Conservation (phyloP, 2,329 filamentous ascomycete species). For the Trichophyton simii region DNA sequence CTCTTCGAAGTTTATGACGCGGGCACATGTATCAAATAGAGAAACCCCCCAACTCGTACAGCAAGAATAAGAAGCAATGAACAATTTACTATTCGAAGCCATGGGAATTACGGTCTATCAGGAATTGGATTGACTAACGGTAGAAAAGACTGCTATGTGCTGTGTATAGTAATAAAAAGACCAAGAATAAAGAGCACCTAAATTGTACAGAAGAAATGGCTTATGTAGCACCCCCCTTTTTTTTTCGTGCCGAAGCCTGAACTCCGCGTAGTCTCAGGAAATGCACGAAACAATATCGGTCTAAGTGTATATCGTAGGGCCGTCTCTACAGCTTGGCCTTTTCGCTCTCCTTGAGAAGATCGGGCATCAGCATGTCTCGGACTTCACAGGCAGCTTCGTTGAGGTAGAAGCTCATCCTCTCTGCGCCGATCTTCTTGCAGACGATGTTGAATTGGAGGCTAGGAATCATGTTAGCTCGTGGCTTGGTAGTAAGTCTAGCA, state of each 20-base stretch:
- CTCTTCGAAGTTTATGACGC: not conserved
- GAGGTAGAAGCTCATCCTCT: constrained; percentile 90
- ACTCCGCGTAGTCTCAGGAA: not conserved
- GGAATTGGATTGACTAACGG: not conserved
- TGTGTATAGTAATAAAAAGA: not conserved
- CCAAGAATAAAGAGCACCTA: not conserved
- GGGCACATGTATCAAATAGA: not conserved
- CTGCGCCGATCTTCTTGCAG: constrained; percentile 78
- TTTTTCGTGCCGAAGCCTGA: not conserved
- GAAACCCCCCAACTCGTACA: not conserved
- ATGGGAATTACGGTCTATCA: not conserved
- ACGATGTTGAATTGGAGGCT: constrained; percentile 98
- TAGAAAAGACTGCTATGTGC: not conserved
- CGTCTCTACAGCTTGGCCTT: constrained; percentile 65
- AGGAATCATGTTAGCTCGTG: not conserved
- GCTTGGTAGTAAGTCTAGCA: not conserved
- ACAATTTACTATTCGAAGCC: not conserved
- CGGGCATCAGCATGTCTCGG: constrained; percentile 70
- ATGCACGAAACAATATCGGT: not conserved
- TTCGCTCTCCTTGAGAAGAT: constrained; percentile 51
- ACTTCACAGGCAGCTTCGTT: constrained; percentile 88
- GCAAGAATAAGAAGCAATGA: not conserved
- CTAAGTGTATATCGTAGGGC: not conserved
- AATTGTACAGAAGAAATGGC: not conserved
- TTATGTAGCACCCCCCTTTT: not conserved